A percentile compares a stretch with the other conserved stretches of the same genome.
Evolutionary conservation across 768 basidiomycete genomes (phyloP).

Genomic region (Kwoniella dendrophila): DNA sequence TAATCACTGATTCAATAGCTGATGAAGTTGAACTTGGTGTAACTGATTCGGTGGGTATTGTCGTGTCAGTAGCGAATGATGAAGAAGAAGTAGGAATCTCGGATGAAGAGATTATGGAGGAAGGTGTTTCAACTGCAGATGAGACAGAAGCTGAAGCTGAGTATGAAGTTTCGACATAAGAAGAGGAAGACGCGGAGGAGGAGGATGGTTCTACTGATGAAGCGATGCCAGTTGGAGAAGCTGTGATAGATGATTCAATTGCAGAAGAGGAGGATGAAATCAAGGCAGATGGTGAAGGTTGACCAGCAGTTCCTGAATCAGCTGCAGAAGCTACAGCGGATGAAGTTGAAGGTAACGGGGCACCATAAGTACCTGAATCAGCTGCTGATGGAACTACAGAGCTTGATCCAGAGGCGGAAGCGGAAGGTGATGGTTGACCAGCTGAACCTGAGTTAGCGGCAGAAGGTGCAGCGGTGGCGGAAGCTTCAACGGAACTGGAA

Average conservation of each 20-base stretch:
- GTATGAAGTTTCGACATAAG: no score
- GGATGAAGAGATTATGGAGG: conserved; percentile 11
- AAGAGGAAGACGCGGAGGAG: conserved; percentile 1
- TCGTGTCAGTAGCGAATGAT: conserved; percentile 4
- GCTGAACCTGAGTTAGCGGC: conserved; percentile 17
- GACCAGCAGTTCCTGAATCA: conserved; percentile 2
- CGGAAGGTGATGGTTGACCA: conserved; percentile 19
- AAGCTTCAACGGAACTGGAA: not conserved
- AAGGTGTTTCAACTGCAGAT: conserved; percentile 4
- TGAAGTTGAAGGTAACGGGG: conserved; percentile 2
- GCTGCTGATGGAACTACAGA: conserved; percentile 12
- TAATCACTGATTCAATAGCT: conserved; percentile 34
- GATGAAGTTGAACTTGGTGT: conserved; percentile 23
- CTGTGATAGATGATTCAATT: not conserved
- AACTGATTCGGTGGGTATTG: conserved; percentile 8
- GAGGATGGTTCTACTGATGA: no score
- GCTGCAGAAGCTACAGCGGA: conserved; percentile 5
- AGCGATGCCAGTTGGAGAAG: not conserved
- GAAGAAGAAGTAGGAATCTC: conserved; percentile 5
- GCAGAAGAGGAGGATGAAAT: conserved; percentile 8
- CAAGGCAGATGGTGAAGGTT: no score
- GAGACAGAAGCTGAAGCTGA: conserved; percentile 10
- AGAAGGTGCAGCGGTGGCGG: conserved; percentile 11
- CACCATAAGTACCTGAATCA: conserved; percentile 11
- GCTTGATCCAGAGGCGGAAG: not conserved